Percentiles rank a stretch among this genome's conserved stretches.
Conservation (phyloP, 2,329 filamentous ascomycete genomes). For the Botryosphaeria agaves region DNA sequence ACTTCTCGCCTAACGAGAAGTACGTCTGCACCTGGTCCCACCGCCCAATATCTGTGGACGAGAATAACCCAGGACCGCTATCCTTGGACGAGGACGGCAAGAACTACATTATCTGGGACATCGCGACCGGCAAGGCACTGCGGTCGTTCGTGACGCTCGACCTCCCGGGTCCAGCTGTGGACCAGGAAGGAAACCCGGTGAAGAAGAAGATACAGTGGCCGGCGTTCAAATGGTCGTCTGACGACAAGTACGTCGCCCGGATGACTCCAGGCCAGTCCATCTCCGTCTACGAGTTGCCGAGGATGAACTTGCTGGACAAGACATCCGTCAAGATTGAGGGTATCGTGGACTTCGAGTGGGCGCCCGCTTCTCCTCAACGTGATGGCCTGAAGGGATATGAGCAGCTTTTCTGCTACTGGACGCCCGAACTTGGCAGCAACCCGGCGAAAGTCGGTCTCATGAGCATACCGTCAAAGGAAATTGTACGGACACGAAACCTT, state of each 20-base stretch:
- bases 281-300: constrained; percentile 75
- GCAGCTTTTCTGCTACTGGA: constrained; percentile 97
- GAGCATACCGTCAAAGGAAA: constrained; percentile 87
- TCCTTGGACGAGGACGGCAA: constrained; percentile 84
- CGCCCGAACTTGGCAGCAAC: constrained; percentile 93
- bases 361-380: constrained; percentile 62
- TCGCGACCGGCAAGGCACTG: constrained; percentile 73
- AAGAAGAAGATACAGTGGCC: constrained; percentile 97
- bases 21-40: constrained; percentile 97
- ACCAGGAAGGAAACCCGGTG: constrained; percentile 43
- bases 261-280: constrained; percentile 79
- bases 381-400: constrained; percentile 84
- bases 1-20: constrained; percentile 85
- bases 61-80: constrained; percentile 64
- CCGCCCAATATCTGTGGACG: constrained; percentile 79
- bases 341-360: constrained; percentile 96
- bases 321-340: constrained; percentile 91
- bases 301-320: constrained; percentile 83
- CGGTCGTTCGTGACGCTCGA: constrained; percentile 91
- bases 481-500: constrained; percentile 85
- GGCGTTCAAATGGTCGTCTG: constrained; percentile 97
- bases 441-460: constrained; percentile 94
- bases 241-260: constrained; percentile 92
- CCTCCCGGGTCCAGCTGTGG: constrained; percentile 42
- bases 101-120: constrained; percentile 98